phyloP scores from a whole-genome alignment of 139 green algal genomes.

The Pseudopediastrum boryanum region DNA sequence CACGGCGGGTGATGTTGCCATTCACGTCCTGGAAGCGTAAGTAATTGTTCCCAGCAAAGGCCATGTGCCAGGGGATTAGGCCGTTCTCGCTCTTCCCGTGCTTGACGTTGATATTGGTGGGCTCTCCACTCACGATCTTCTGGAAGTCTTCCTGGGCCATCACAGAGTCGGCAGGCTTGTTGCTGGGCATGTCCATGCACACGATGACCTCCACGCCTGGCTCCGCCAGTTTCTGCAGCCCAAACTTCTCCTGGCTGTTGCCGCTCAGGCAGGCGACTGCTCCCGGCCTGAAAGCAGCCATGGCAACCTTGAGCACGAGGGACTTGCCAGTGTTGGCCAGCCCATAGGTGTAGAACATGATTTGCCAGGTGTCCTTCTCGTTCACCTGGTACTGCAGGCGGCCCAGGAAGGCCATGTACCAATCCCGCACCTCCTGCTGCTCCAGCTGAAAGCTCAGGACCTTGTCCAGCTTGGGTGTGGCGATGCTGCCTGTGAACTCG shows the following conservation, averaged over 20 bases:
- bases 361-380: too few species aligned
- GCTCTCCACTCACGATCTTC: constrained; percentile 5
- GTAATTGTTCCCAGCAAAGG: constrained; percentile 14
- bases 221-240: too few species aligned
- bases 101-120: background rate
- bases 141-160: background rate
- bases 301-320: too few species aligned
- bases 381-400: too few species aligned
- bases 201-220: too few species aligned
- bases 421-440: background rate
- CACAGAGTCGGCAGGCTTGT: constrained; percentile 9
- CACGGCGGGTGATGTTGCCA: background rate
- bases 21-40: constrained; percentile 21
- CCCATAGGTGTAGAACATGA: too few species aligned
- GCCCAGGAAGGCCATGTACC: background rate
- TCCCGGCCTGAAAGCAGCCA: too few species aligned
- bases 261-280: too few species aligned
- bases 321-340: too few species aligned
- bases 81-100: background rate
- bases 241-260: too few species aligned
- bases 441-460: constrained; percentile 3
- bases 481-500: background rate
- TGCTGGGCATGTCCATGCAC: too few species aligned
- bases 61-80: background rate
- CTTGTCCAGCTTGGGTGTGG: constrained; percentile 21